phyloP scores from a whole-genome alignment of 345 rosid genomes.

The Orychophragmus violaceus region DNA sequence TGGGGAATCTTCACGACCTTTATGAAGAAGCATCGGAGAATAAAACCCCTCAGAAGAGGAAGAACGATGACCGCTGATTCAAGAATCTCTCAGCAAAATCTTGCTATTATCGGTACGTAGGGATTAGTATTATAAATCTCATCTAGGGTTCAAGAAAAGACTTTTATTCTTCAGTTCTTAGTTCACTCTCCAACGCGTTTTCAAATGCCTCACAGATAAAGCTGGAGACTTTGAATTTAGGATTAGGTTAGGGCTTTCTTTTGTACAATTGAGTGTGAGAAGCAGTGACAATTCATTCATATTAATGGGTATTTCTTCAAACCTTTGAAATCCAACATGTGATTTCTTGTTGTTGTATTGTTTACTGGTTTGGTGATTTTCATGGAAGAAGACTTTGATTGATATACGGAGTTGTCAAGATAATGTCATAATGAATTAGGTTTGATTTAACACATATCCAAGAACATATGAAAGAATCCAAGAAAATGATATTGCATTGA shows the following conservation, averaged over 20 bases:
- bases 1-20: slow-evolving; percentile 37
- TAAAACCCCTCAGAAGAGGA: slow-evolving; percentile 17
- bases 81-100: not conserved
- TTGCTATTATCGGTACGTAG: slow-evolving; percentile 6
- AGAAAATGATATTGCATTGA: not conserved
- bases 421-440: not conserved
- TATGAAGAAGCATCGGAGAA: not conserved
- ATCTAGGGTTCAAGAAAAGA: slow-evolving; percentile 18
- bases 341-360: slow-evolving; percentile 9
- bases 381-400: not conserved
- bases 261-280: slow-evolving; percentile 17
- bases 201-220: slow-evolving; percentile 15
- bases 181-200: slow-evolving; percentile 5
- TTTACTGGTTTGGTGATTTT: slow-evolving; percentile 2
- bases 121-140: not conserved
- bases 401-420: not conserved
- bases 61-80: slow-evolving; percentile 11
- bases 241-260: slow-evolving; percentile 7
- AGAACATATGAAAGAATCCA: not conserved
- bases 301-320: not conserved
- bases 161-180: not conserved
- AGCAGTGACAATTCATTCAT: not conserved
- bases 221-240: slow-evolving; percentile 19
- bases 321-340: too few relatives aligned
- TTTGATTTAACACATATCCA: not conserved